Evolutionary conservation across 2,329 filamentous ascomycete species (phyloP).

Genomic region (Alternaria ethzedia): DNA sequence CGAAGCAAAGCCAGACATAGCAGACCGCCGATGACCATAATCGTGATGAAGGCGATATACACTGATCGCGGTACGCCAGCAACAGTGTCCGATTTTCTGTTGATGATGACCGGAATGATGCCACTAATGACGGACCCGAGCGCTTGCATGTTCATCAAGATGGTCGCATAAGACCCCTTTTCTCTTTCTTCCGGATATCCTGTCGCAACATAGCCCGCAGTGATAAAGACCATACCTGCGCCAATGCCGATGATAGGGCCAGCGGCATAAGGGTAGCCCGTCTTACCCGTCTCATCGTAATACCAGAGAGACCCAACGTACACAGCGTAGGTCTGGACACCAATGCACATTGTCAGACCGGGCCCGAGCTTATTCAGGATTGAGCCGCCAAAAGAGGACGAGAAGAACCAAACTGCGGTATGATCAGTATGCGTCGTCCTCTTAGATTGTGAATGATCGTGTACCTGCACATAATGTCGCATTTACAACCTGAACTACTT

Average conservation of each 20-base stretch:
- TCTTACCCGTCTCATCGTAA: constrained; percentile 41
- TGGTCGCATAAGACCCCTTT: constrained; percentile 38
- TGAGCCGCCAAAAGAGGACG: constrained; percentile 39
- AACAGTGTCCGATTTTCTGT: constrained; percentile 35
- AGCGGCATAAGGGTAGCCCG: constrained; percentile 37
- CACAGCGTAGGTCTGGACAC: constrained; percentile 39
- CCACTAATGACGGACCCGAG: constrained; percentile 37
- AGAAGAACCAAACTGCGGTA: constrained; percentile 40
- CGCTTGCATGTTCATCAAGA: constrained; percentile 42
- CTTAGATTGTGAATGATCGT: neutral
- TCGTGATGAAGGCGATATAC: constrained; percentile 38
- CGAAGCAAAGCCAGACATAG: constrained; percentile 32
- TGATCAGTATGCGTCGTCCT: neutral
- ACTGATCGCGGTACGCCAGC: constrained; percentile 38
- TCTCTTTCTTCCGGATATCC: constrained; percentile 41
- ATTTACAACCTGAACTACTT: constrained; percentile 42
- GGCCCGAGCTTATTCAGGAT: constrained; percentile 42
- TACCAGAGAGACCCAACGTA: constrained; percentile 44
- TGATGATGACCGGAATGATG: constrained; percentile 43
- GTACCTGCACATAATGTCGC: constrained; percentile 37
- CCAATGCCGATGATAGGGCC: constrained; percentile 42
- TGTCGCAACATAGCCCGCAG: constrained; percentile 39
- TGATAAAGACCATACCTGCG: constrained; percentile 43
- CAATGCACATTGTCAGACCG: constrained; percentile 40
- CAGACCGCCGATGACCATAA: constrained; percentile 38